Base-by-base conservation (phyloP, 2,329 filamentous ascomycete species). In the Sphaerostilbella broomeana region DNA sequence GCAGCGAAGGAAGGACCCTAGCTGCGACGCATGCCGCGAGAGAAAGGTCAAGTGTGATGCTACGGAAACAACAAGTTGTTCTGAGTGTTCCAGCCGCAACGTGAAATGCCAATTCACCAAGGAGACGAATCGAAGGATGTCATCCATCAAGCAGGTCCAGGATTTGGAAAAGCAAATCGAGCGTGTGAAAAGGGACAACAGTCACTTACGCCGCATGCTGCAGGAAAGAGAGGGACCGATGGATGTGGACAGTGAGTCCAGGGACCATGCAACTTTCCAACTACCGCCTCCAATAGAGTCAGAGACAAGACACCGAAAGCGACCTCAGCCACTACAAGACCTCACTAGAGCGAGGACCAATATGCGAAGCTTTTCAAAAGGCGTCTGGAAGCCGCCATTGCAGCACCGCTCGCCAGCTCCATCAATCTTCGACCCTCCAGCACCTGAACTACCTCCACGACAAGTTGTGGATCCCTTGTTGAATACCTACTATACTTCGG, bases 91-190 rank as follows among this genome's bases (percentile, higher is more conserved):
- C 4, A 95, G 89, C 60, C 82, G 92, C 49, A 94, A 90, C 58
- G 90, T 97, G 49, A 94, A 94, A 61, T 98, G 92, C 58, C 90
- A 97, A 57, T 98, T 98, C 59, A 98, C 92, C 35, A 98, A 98
- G 65, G 92, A 98, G 64, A 98, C 92, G 10, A 98, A 98, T 60
- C 77, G 92, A 43, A 80, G 92, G 46, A 98, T 98, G 92, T 97
- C 92, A 13, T 97, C 90, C 2, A 97, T 97, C 66, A 98, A 97
- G 76, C 92, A 95, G 69, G 86, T 97, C 10, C 92, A 97, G 63
- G 92, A 98, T 59, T 72, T 98, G 18, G 90, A 97, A 64, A 92
- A 87, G 62, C 89, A 95, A 62, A 77, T 95, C 54, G 77, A 84
- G 32, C 75, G 82, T 37, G 74, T 92, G 27, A 85, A 81, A 57